phyloP scores from a whole-genome alignment of 2,329 filamentous ascomycete genomes.

The Colletotrichum tofieldiae region DNA sequence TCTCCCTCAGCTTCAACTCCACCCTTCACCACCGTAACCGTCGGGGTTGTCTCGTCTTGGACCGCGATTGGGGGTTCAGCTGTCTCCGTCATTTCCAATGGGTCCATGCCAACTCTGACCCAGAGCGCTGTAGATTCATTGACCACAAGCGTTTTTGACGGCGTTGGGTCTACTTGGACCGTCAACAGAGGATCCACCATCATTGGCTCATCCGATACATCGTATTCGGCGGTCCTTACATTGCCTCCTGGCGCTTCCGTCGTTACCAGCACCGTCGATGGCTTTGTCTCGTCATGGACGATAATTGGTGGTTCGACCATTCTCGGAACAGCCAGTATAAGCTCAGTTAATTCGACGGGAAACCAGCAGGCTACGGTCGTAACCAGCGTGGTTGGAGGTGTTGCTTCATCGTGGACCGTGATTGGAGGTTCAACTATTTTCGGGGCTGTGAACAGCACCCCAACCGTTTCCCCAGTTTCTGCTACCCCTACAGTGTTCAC shows the following conservation, averaged over 20 bases:
- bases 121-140: background rate
- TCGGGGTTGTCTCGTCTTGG: background rate
- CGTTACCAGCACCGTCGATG: conserved; percentile 20
- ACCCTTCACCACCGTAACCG: conserved; percentile 1
- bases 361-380: background rate
- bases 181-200: conserved; percentile 3
- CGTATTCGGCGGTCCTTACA: background rate
- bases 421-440: conserved; percentile 12
- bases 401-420: conserved; percentile 2
- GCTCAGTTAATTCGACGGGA: background rate
- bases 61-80: background rate
- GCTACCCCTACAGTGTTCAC: conserved; percentile 1
- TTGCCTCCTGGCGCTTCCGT: background rate
- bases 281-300: conserved; percentile 13
- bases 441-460: background rate
- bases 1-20: background rate
- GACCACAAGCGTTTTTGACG: conserved; percentile 19
- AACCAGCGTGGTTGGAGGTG: conserved; percentile 21
- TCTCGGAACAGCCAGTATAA: background rate
- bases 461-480: background rate
- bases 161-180: conserved; percentile 5
- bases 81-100: background rate
- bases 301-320: conserved; percentile 9
- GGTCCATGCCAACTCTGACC: background rate
- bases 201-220: background rate